Evolutionary conservation across 352 stramenopile genomes (phyloP).

Genomic region (Pythium biforme): DNA sequence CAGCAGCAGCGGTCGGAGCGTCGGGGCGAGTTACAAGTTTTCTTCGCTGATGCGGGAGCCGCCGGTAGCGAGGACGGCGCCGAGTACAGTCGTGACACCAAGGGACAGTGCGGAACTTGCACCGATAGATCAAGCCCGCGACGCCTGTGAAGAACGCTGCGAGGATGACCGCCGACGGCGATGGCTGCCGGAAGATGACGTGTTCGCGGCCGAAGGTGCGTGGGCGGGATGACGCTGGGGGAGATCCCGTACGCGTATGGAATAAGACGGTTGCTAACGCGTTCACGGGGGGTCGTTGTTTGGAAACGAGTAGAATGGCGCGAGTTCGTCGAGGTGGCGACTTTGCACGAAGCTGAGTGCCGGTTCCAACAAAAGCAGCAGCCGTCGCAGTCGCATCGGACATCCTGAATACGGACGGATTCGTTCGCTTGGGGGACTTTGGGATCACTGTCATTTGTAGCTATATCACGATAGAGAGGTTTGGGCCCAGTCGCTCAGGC

Average conservation of each 20-base stretch:
- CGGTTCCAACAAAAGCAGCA: background rate
- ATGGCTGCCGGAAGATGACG: constrained; percentile 13
- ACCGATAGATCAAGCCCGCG: background rate
- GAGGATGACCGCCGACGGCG: background rate
- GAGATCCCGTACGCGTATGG: background rate
- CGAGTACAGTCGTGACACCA: background rate
- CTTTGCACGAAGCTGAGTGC: constrained; percentile 35
- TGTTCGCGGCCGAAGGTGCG: constrained; percentile 16
- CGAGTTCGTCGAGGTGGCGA: constrained; percentile 53
- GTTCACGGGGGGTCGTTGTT: background rate
- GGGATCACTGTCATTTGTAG: background rate
- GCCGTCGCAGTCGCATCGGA: background rate
- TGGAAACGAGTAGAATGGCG: constrained; percentile 32
- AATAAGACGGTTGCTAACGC: background rate
- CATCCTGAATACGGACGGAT: too few species aligned
- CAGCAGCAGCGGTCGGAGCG: background rate
- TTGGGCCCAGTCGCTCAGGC: background rate
- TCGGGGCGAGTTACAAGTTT: constrained; percentile 7
- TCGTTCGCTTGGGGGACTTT: too few species aligned
- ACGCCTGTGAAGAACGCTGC: background rate
- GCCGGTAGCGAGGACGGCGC: background rate
- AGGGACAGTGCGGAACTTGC: background rate
- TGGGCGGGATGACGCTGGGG: background rate
- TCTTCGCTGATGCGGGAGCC: background rate
- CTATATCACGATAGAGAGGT: background rate